These are phyloP conservation scores for Tricladium varicosporioides DNA, from an alignment of 2,329 filamentous ascomycete species.

Conservation along the genomic window DNA sequence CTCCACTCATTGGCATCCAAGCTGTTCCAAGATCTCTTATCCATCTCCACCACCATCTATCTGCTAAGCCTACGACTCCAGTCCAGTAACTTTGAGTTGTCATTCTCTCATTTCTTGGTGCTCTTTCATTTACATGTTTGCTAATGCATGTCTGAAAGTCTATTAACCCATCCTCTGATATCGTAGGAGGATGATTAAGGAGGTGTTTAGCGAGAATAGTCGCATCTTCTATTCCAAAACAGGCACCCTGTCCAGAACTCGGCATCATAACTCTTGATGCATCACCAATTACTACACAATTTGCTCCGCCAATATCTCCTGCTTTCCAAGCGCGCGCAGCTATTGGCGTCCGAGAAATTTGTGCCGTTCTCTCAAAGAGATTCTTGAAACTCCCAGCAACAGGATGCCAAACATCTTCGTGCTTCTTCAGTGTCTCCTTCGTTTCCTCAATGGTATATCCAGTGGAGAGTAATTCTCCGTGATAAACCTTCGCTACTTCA, in stretches of 20 bases:
- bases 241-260: conserved; percentile 12
- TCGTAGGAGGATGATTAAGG: conserved; percentile 3
- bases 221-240: conserved; percentile 15
- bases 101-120: conserved; percentile 11
- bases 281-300: conserved; percentile 12
- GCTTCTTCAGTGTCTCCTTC: conserved; percentile 5
- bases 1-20: conserved; percentile 5
- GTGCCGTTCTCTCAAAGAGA: conserved; percentile 4
- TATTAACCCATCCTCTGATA: not conserved
- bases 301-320: conserved; percentile 6
- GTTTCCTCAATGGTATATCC: conserved; percentile 7
- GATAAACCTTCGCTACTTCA: not conserved
- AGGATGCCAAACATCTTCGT: conserved; percentile 9
- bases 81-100: conserved; percentile 11
- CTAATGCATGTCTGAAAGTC: not conserved
- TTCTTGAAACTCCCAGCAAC: conserved; percentile 2
- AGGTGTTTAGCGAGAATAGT: conserved; percentile 11
- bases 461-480: not conserved
- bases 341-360: conserved; percentile 9
- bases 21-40: conserved; percentile 9
- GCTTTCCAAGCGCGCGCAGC: conserved; percentile 5
- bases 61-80: conserved; percentile 3
- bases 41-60: conserved; percentile 11
- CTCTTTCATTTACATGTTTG: not conserved
- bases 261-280: conserved; percentile 11